phyloP scores from a whole-genome alignment of 768 basidiomycete species.

The Steccherinum ochraceum region DNA sequence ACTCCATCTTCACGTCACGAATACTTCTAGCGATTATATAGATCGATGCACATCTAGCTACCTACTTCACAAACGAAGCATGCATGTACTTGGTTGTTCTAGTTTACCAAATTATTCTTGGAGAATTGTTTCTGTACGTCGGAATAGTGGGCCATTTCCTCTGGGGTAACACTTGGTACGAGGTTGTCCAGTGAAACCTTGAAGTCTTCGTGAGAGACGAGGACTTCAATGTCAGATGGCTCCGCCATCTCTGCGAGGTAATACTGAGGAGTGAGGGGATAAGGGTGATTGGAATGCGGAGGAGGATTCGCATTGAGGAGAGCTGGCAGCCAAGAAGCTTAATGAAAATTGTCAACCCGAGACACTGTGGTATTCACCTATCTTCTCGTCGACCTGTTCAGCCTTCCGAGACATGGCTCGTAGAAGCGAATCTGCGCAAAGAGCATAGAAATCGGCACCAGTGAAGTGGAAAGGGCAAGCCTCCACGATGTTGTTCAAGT shows the following conservation, averaged over 20 bases:
- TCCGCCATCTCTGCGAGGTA: slow-evolving; percentile 81
- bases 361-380: slow-evolving; percentile 40
- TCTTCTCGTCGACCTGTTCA: slow-evolving; percentile 64
- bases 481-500: slow-evolving; percentile 58
- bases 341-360: background rate
- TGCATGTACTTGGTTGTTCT: background rate
- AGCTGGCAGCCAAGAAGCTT: slow-evolving; percentile 11
- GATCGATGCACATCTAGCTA: background rate
- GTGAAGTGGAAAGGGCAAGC: slow-evolving; percentile 90
- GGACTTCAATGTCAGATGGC: slow-evolving; percentile 60
- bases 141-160: slow-evolving; percentile 82
- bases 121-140: slow-evolving; percentile 68
- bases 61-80: background rate
- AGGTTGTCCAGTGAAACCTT: slow-evolving; percentile 61
- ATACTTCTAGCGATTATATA: too few relatives aligned
- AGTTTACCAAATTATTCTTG: slow-evolving; percentile 12
- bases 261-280: slow-evolving; percentile 81
- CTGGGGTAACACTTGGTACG: slow-evolving; percentile 75
- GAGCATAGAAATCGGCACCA: slow-evolving; percentile 96
- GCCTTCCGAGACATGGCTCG: slow-evolving; percentile 92
- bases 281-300: slow-evolving; percentile 39
- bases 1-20: too few relatives aligned
- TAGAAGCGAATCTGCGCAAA: slow-evolving; percentile 95
- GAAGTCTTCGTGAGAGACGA: slow-evolving; percentile 77
- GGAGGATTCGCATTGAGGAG: slow-evolving; percentile 39